phyloP scores from a whole-genome alignment of 225 moss, liverwort and hornwort genomes.

The Bryoerythrophyllum caledonicum region DNA sequence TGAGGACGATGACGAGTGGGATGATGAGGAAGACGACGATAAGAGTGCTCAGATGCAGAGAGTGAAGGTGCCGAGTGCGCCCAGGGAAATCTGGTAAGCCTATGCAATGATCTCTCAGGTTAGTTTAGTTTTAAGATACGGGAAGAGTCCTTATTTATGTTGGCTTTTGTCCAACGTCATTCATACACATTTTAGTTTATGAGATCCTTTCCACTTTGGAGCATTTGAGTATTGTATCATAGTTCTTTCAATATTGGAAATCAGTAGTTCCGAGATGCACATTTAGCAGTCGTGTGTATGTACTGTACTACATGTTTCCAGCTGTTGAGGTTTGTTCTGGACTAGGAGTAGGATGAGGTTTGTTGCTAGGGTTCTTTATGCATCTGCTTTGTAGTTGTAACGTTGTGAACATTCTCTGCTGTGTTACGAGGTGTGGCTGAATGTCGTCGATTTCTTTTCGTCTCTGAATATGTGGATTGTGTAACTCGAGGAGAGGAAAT shows the following conservation, averaged over 20 bases:
- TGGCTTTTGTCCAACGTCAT: neutral
- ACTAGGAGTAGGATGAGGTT: neutral
- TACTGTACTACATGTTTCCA: neutral
- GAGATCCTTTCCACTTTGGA: constrained; percentile 9
- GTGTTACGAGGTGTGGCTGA: neutral
- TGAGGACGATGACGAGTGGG: constrained; percentile 38
- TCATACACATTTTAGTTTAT: constrained; percentile 2
- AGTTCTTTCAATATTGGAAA: neutral
- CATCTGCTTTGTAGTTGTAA: constrained; percentile 4
- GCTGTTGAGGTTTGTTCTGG: constrained; percentile 17
- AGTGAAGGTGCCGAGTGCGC: constrained; percentile 22
- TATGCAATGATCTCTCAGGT: neutral
- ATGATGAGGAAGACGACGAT: constrained; percentile 25
- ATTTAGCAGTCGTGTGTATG: constrained; percentile 3
- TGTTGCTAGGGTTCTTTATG: neutral
- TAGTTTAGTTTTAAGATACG: neutral
- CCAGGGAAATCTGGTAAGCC: constrained; percentile 63
- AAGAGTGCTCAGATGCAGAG: constrained; percentile 36
- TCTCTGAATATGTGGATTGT: neutral
- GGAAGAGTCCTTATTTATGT: neutral
- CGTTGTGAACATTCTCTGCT: neutral
- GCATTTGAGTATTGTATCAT: constrained; percentile 1
- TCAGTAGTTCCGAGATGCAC: neutral
- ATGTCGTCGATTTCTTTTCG: neutral
- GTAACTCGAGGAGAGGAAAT: neutral